A percentile compares a stretch with the other conserved stretches of the same genome.
Conservation (phyloP, 371 early-diverging fungal genomes). For the Mucor racemosus region DNA sequence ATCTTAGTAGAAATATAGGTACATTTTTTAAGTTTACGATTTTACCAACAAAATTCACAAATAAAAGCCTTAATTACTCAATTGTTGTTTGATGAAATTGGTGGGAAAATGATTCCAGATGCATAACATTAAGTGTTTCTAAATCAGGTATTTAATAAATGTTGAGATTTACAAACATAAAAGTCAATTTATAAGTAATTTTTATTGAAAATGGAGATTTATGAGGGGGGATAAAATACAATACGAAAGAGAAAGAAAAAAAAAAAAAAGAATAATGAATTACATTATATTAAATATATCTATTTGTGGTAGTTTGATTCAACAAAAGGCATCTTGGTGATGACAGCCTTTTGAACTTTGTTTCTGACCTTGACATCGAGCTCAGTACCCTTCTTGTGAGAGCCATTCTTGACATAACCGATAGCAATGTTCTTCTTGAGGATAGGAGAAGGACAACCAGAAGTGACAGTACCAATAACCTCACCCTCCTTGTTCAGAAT, state of each 20-base stretch:
- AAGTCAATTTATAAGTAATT: constrained; percentile 5
- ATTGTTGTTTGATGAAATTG: no score
- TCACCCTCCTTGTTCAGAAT: constrained; percentile 70
- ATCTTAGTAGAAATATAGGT: no score
- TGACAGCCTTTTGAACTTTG: constrained; percentile 77
- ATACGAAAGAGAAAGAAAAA: background rate
- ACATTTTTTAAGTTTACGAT: no score
- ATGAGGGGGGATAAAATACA: background rate
- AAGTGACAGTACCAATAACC: constrained; percentile 82
- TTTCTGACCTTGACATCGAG: constrained; percentile 91
- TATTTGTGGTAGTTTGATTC: constrained; percentile 80
- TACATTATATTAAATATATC: background rate
- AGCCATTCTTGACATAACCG: constrained; percentile 90
- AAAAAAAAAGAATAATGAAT: background rate
- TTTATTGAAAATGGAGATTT: background rate
- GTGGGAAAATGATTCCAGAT: no score
- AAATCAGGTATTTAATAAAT: background rate
- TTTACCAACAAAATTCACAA: no score
- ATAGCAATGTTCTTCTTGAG: constrained; percentile 97
- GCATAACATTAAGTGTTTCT: background rate
- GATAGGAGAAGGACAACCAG: constrained; percentile 92
- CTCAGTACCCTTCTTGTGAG: constrained; percentile 87
- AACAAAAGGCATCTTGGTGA: constrained; percentile 97
- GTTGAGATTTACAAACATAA: background rate
- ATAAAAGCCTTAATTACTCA: background rate